These are phyloP conservation scores for Corylus americana DNA, from an alignment of 306 rosid species.

Conservation along the genomic window DNA sequence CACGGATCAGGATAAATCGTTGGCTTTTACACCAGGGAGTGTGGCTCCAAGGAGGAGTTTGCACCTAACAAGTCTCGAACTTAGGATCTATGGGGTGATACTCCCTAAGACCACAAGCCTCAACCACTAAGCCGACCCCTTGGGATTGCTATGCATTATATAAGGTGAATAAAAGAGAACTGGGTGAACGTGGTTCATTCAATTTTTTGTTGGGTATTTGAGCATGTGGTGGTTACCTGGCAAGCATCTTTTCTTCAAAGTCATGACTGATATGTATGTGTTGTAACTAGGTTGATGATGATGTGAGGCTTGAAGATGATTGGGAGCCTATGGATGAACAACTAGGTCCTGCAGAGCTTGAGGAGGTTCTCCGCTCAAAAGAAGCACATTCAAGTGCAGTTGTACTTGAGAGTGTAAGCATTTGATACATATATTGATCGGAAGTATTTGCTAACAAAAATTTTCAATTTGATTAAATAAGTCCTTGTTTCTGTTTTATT, in stretches of 20 bases:
- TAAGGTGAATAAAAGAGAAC: neutral
- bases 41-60: too few relatives aligned
- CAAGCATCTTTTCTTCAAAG: slow-evolving; percentile 19
- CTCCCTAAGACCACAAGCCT: too few relatives aligned
- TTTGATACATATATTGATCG: slow-evolving; percentile 2
- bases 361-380: slow-evolving; percentile 77
- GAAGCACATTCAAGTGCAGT: slow-evolving; percentile 95
- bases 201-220: slow-evolving; percentile 2
- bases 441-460: slow-evolving; percentile 3
- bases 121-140: too few relatives aligned
- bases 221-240: slow-evolving; percentile 1
- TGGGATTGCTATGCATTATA: neutral
- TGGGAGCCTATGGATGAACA: slow-evolving; percentile 97
- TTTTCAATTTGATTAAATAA: neutral
- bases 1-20: too few relatives aligned
- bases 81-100: too few relatives aligned
- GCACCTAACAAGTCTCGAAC: too few relatives aligned
- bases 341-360: slow-evolving; percentile 71
- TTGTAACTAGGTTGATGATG: slow-evolving; percentile 67
- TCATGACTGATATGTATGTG: slow-evolving; percentile 11
- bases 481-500: neutral
- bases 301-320: slow-evolving; percentile 94
- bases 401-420: slow-evolving; percentile 94
- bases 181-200: slow-evolving; percentile 12
- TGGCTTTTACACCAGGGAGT: too few relatives aligned